Percentiles rank a stretch among this genome's conserved stretches.
Evolutionary conservation across 2,329 filamentous ascomycete genomes (phyloP).

Genomic region (Lithohypha guttulata): DNA sequence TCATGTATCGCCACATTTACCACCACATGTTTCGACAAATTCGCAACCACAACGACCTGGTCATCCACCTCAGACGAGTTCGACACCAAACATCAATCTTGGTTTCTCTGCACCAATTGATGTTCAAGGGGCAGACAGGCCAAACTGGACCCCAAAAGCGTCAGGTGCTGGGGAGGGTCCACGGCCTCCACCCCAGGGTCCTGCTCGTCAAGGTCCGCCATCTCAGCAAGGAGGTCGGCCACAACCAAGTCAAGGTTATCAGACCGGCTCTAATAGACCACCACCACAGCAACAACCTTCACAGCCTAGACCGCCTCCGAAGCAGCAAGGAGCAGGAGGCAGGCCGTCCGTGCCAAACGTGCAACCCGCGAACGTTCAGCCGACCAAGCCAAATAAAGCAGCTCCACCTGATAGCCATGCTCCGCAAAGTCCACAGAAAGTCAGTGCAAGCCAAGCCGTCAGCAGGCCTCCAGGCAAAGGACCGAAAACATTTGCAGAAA

Average conservation of each 20-base stretch:
- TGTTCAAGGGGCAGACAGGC: conserved; percentile 27
- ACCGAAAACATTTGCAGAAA: conserved; percentile 93
- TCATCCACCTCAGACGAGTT: conserved; percentile 15
- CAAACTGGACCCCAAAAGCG: conserved; percentile 33
- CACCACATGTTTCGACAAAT: background rate
- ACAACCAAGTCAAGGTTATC: conserved; percentile 11
- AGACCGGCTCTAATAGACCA: conserved; percentile 21
- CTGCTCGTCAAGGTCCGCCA: background rate
- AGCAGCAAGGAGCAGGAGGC: conserved; percentile 11
- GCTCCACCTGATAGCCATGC: conserved; percentile 18
- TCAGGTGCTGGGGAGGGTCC: conserved; percentile 19
- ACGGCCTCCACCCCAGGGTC: conserved; percentile 5
- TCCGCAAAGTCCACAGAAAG: conserved; percentile 31
- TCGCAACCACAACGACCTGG: conserved; percentile 20
- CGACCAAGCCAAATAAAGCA: conserved; percentile 14
- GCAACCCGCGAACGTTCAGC: conserved; percentile 15
- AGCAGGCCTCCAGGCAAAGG: conserved; percentile 48
- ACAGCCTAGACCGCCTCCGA: conserved; percentile 10
- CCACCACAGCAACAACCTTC: conserved; percentile 7
- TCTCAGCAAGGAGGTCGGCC: conserved; percentile 14
- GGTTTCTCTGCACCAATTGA: conserved; percentile 39
- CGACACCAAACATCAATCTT: conserved; percentile 32
- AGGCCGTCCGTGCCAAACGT: conserved; percentile 9
- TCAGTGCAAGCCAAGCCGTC: conserved; percentile 23
- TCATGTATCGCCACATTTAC: conserved; percentile 12